Conservation (phyloP, 345 rosid genomes). For the Boechera retrofracta region DNA sequence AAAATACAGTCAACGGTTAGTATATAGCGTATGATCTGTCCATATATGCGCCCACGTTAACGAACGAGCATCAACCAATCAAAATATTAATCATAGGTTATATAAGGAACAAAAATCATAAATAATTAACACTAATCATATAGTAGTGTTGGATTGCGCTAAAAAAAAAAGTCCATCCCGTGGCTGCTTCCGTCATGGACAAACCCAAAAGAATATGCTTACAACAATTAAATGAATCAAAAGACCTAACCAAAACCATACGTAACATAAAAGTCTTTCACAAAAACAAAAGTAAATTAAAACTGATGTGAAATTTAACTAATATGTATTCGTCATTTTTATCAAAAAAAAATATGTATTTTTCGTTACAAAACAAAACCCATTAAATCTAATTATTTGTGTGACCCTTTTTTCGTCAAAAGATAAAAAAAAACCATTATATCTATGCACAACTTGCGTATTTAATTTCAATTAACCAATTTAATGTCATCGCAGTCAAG, state of each 20-base stretch:
- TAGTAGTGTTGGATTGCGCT: background rate
- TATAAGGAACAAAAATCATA: background rate
- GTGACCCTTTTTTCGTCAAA: background rate
- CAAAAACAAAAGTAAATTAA: background rate
- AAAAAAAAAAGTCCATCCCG: background rate
- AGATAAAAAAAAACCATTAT: background rate
- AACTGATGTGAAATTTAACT: conserved; percentile 7
- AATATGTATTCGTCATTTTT: background rate
- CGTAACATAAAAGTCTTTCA: conserved; percentile 17
- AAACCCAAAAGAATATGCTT: conserved; percentile 28
- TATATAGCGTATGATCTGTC: conserved; percentile 23
- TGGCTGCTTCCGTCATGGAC: conserved; percentile 35
- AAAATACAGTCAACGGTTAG: conserved; percentile 20
- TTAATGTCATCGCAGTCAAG: conserved; percentile 16
- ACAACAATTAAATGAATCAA: conserved; percentile 35
- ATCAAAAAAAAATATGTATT: background rate
- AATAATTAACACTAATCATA: background rate
- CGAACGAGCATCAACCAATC: conserved; percentile 12
- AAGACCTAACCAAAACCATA: conserved; percentile 29
- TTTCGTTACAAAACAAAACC: background rate
- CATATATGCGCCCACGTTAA: background rate
- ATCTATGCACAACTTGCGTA: conserved; percentile 32
- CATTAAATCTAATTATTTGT: background rate
- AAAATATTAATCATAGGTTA: conserved; percentile 4
- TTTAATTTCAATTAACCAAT: background rate